These are phyloP conservation scores for Cystobasidium slooffiae DNA, from an alignment of 1,284 basidiomycete genomes.

Conservation along the genomic window DNA sequence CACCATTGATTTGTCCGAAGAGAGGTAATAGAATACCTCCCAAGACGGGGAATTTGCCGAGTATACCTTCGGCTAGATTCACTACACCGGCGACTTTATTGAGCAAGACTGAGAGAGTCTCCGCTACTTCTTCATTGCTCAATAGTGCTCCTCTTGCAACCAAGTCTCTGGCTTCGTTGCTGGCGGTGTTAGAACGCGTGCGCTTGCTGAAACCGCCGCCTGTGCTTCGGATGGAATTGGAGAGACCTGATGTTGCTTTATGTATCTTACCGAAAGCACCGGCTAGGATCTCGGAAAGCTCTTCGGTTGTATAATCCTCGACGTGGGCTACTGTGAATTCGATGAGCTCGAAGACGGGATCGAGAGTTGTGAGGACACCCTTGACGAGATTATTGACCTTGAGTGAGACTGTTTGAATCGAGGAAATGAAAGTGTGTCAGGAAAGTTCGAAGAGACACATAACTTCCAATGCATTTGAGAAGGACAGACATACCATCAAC, in stretches of 20 bases:
- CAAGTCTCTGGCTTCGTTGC: not conserved
- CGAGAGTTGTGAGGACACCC: not conserved
- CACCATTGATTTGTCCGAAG: constrained; percentile 10
- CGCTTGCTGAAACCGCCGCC: not conserved
- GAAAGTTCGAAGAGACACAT: no score
- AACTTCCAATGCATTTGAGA: no score
- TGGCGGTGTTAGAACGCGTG: not conserved
- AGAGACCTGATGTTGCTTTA: no score
- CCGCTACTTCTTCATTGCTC: not conserved
- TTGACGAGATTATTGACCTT: constrained; percentile 11
- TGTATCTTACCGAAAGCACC: not conserved
- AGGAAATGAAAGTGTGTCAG: no score
- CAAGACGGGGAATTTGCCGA: constrained; percentile 1
- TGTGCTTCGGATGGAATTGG: not conserved
- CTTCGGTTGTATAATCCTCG: not conserved
- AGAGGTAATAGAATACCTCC: not conserved
- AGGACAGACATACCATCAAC: no score
- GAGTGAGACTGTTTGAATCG: not conserved
- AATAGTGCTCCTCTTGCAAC: not conserved
- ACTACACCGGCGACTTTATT: constrained; percentile 16
- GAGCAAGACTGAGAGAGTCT: not conserved
- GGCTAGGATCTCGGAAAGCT: not conserved
- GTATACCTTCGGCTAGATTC: constrained; percentile 5
- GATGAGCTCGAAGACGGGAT: constrained; percentile 8
- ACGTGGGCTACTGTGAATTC: constrained; percentile 1